Evolutionary conservation across 805 yeast species (phyloP).

Genomic region (Cyberlindnera suaveolens): DNA sequence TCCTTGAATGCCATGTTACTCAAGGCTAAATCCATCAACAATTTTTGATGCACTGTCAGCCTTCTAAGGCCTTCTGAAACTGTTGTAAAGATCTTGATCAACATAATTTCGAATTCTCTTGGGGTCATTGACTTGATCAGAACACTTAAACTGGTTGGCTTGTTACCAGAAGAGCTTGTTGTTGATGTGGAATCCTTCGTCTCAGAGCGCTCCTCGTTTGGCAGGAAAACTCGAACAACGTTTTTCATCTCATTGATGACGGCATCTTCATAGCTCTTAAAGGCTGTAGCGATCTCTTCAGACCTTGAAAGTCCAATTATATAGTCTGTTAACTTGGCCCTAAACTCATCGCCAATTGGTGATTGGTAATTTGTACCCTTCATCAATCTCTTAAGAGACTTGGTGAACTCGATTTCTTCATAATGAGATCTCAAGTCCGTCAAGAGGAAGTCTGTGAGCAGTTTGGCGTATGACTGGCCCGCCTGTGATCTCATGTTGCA

Average conservation of each 20-base stretch:
- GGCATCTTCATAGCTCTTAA: constrained; percentile 57
- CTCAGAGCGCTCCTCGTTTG: constrained; percentile 34
- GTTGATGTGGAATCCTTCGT: constrained; percentile 2
- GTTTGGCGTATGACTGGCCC: constrained; percentile 58
- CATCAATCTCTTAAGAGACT: constrained; percentile 43
- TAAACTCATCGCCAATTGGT: constrained; percentile 33
- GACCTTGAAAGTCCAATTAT: constrained; percentile 55
- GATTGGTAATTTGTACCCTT: constrained; percentile 31
- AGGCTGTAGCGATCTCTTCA: constrained; percentile 56
- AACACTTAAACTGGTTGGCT: constrained; percentile 26
- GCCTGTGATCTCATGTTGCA: constrained; percentile 53
- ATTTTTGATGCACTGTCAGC: constrained; percentile 70
- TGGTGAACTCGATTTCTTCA: constrained; percentile 38
- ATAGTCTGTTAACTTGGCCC: constrained; percentile 36
- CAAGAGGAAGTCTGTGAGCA: constrained; percentile 49
- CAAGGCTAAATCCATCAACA: constrained; percentile 65
- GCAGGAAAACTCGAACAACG: constrained; percentile 61
- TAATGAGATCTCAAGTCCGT: constrained; percentile 58
- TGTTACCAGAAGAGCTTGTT: constrained; percentile 4
- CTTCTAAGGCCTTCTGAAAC: constrained; percentile 71
- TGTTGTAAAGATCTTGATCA: constrained; percentile 51
- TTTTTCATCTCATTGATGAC: constrained; percentile 67
- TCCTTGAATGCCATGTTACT: constrained; percentile 30
- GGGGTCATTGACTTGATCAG: constrained; percentile 63
- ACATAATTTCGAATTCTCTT: constrained; percentile 67